These are phyloP conservation scores for Rhizomucor miehei DNA, from an alignment of 371 early-diverging fungal genomes.

Conservation along the genomic window DNA sequence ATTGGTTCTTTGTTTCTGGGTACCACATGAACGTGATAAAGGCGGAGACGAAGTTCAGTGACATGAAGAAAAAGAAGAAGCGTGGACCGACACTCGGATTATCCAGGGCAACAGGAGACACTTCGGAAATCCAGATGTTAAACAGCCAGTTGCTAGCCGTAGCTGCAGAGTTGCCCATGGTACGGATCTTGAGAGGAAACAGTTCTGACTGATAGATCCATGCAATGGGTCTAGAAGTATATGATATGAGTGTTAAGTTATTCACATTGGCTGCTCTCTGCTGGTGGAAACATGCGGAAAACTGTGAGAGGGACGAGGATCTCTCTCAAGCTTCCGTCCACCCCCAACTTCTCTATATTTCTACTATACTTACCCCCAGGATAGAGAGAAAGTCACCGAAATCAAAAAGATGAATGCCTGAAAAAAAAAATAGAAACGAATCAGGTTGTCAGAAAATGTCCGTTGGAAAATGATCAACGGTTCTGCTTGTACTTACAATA, in stretches of 20 bases:
- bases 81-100: constrained; percentile 35
- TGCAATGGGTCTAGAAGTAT: constrained; percentile 23
- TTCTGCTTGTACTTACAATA: constrained; percentile 15
- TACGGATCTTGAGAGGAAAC: constrained; percentile 27
- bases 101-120: constrained; percentile 24
- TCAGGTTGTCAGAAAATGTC: not conserved
- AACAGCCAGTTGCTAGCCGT: constrained; percentile 61
- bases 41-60: constrained; percentile 32
- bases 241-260: too few relatives aligned
- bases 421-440: not conserved
- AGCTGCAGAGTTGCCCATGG: constrained; percentile 25
- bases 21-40: constrained; percentile 44
- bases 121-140: constrained; percentile 48
- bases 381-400: constrained; percentile 23
- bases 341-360: constrained; percentile 33
- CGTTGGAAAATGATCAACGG: not conserved
- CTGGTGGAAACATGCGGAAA: too few relatives aligned
- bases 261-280: too few relatives aligned
- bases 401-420: constrained; percentile 10
- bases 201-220: constrained; percentile 55
- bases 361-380: constrained; percentile 37
- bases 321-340: too few relatives aligned
- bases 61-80: constrained; percentile 45
- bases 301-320: too few relatives aligned
- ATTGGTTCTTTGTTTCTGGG: constrained; percentile 60